Evolutionary conservation across 2,329 filamentous ascomycete genomes (phyloP), one percentile per base, ranked within the genome.

Genomic region (Cytospora leucostoma): DNA sequence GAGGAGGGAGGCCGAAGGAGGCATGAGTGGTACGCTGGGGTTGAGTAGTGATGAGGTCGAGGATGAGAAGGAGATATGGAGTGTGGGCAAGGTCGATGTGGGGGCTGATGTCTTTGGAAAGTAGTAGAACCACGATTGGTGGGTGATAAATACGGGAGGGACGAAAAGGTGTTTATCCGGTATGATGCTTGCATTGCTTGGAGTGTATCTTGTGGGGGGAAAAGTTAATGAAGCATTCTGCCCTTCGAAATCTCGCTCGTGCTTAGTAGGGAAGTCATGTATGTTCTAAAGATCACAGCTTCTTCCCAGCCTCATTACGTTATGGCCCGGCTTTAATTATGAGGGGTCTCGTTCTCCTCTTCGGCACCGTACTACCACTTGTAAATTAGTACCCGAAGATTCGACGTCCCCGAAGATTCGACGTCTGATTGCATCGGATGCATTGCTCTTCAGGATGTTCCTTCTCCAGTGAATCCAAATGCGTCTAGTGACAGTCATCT

Each of bases 1-100:
- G 79, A 85, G 95, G 70, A 90, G 87, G 72, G 93, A 97, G 69
- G 95, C 95, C 0, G 93, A 97, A 74, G 94, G 93, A 66, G 95
- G 94, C 8, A 85, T 89, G 64, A 93, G 93, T 54, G 92, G 93
- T 0, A 66, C 64, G 13, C 74, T 98, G 56, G 93, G 93, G 0
- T 75, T 99, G 70, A 91, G 89, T 38, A 93, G 91, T 72, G 95
- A 99, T 75, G 95, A 99, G 79, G 80, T 87, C 37, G 95, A 99
- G 73, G 95, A 99, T 77, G 92, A 97, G 80, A 89, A 87, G 76
- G 95, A 99, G 80, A 88, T 99, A 67, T 96, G 93, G 93, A 95
- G 91, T 74, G 90, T 99, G 56, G 95, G 95, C 7, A 93, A 90
- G 77, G 88, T 97, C 56, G 94, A 98, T 74, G 78, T 93, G 13